These are phyloP conservation scores for Saccharomycopsis malanga DNA, from an alignment of 805 yeast genomes.

Conservation along the genomic window DNA sequence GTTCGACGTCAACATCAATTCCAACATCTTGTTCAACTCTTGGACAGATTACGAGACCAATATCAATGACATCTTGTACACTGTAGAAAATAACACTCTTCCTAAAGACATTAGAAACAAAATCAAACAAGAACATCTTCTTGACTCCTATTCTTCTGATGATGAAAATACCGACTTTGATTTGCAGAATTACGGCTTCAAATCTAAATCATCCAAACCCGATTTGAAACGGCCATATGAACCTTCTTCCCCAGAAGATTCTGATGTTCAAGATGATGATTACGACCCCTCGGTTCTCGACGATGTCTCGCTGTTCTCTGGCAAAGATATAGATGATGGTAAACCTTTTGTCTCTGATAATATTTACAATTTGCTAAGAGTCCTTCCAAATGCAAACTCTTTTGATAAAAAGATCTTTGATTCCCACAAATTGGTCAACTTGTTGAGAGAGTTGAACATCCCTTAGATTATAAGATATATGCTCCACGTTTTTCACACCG, in stretches of 20 bases:
- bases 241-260: background rate
- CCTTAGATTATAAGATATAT: too few species aligned
- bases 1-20: conserved; percentile 15
- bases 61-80: conserved; percentile 7
- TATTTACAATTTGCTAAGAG: conserved; percentile 43
- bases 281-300: background rate
- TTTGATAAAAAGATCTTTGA: conserved; percentile 51
- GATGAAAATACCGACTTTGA: conserved; percentile 2
- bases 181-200: conserved; percentile 11
- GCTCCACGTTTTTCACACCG: too few species aligned
- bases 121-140: conserved; percentile 8
- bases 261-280: conserved; percentile 2
- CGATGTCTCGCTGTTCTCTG: background rate
- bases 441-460: background rate
- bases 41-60: conserved; percentile 9
- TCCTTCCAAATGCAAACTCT: conserved; percentile 54
- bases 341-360: conserved; percentile 33
- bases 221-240: background rate
- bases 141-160: conserved; percentile 9
- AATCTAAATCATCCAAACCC: background rate
- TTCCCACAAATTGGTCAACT: conserved; percentile 41
- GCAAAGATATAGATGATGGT: background rate
- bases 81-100: background rate
- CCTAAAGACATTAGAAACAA: conserved; percentile 1
- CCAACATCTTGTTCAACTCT: conserved; percentile 5